Evolutionary conservation across 306 rosid species (phyloP), one percentile per base, ranked within the genome.

Genomic region (Fragaria vesca): DNA sequence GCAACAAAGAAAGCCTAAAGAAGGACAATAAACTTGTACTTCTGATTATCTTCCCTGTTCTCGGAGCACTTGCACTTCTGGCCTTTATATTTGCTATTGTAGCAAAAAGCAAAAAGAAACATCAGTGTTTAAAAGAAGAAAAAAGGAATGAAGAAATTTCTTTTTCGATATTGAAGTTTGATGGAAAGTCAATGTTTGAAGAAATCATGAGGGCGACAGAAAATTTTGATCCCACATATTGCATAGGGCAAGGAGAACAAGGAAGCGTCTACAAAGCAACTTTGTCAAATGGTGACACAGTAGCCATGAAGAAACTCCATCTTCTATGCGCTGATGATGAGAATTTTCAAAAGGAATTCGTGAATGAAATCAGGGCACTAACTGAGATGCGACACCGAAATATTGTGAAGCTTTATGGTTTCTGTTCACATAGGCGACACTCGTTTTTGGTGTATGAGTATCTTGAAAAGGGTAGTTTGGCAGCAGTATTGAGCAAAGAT

Each of bases 361-460:
- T 68, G 7, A 80, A 61, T 26, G 83, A 80, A 67, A 18, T 80
- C 60, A 11, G 3, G 15, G 80, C 72, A 24, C 42, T 75, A 12
- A 68, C 76, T 34, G 36, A 75, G 78, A 50, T 69, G 10, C 24
- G 72, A 8, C 83, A 81, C 32, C 36, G 68, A 12, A 81, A 81
- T 12, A 69, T 81, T 36, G 76, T 80, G 55, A 74, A 75, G 68
- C 55, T 68, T 0, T 58, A n/a, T 34, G 83, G 83, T 9, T 80
- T 74, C 24, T 80, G 76, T 67, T 66, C 69, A 8, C 34, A 45
- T 24, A 21, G n/a, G 7, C 40, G 45, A 21, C 65, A 68, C 54
- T 40, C 71, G 1, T 46, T 80, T 17, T 74, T 80, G 71, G 42
- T 80, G 4, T 80, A 55, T 34, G 71, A 80, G 32, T 66, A 38